phyloP scores from a whole-genome alignment of 108 stramenopile genomes.

The Cyclotella atomus region DNA sequence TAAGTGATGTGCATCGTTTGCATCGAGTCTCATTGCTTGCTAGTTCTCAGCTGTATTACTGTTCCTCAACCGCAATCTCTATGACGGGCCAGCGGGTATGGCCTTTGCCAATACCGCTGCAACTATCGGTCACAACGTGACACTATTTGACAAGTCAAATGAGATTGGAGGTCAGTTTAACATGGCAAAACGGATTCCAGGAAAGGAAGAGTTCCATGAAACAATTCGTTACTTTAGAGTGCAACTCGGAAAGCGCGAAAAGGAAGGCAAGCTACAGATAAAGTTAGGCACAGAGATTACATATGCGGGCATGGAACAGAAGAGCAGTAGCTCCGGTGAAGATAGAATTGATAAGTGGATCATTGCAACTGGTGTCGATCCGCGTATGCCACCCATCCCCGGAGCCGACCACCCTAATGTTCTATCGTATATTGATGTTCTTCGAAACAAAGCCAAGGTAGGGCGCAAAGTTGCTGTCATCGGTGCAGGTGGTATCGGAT shows the following conservation, averaged over 20 bases:
- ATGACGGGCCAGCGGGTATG: slow-evolving; percentile 96
- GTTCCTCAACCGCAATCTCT: no score
- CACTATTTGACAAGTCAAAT: slow-evolving; percentile 84
- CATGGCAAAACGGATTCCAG: slow-evolving; percentile 96
- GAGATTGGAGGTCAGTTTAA: slow-evolving; percentile 96
- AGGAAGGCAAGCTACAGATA: slow-evolving; percentile 44
- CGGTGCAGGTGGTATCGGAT: slow-evolving; percentile 98
- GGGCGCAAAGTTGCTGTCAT: slow-evolving; percentile 93
- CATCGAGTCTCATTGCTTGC: no score
- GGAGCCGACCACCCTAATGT: slow-evolving; percentile 92
- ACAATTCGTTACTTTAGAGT: slow-evolving; percentile 91
- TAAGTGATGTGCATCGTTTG: no score
- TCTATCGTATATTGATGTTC: slow-evolving; percentile 94
- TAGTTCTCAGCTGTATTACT: no score
- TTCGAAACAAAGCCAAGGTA: slow-evolving; percentile 77
- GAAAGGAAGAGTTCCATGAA: slow-evolving; percentile 98
- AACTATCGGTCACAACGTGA: slow-evolving; percentile 89
- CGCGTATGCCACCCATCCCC: slow-evolving; percentile 85
- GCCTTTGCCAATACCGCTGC: slow-evolving; percentile 87
- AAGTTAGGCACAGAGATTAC: slow-evolving; percentile 59
- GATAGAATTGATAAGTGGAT: slow-evolving; percentile 85
- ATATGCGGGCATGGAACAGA: slow-evolving; percentile 58
- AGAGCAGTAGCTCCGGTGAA: slow-evolving; percentile 16
- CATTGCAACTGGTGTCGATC: slow-evolving; percentile 93
- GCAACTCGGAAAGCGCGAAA: slow-evolving; percentile 54